Base-by-base conservation (phyloP, 148 eudicot species). In the Salicornia ramosissima region DNA sequence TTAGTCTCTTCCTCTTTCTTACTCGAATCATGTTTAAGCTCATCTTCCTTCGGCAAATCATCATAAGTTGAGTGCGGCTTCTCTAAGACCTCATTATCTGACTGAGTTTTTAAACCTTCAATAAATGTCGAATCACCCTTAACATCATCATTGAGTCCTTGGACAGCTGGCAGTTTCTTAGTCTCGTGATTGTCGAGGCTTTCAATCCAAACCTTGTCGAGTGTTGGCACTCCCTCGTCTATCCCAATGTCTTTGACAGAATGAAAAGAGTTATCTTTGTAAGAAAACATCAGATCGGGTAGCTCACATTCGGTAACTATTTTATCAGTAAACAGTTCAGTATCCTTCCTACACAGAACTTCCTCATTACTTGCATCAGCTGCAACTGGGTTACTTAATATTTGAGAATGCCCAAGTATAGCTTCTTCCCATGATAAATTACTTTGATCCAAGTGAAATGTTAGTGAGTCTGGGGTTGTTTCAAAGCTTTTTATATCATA, bases 191-290 rank as follows among this genome's bases (percentile, higher is more conserved):
- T 74, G 6, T 63, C 75, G 24, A 13, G 24, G 33, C 68, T 70
- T 55, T 80, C 75, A 64, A 78, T 63, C 86, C 81, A 77, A 56
- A 53, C 75, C 75, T 74, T 85, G 39, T 82, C 90, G 59, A 69
- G 72, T 15, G 60, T 47, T 50, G 83, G 83, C 57, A 86, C 57
- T 36, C 96, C 96, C 50, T 89, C 92, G 65, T 90, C 98, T 50
- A 93, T 74, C 59, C 88, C 85, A 61, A 90, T 93, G 81, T 94
- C 96, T 78, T 87, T 89, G 52, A 93, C 86, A 40, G 77, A 72
- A 53, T 86, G 83, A 70, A 58, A 82, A 65, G 71, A 64, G 31
- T 65, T 80, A 74, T 93, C 92, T 64, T 83, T 84, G 70, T 84
- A 85, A 70, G 88, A 84, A 68, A 88, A 84, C 36, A 78, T 53